Percentiles rank a stretch among this genome's conserved stretches.
Evolutionary conservation across 2,329 filamentous ascomycete genomes (phyloP).

Genomic region (Sporothrix luriei): DNA sequence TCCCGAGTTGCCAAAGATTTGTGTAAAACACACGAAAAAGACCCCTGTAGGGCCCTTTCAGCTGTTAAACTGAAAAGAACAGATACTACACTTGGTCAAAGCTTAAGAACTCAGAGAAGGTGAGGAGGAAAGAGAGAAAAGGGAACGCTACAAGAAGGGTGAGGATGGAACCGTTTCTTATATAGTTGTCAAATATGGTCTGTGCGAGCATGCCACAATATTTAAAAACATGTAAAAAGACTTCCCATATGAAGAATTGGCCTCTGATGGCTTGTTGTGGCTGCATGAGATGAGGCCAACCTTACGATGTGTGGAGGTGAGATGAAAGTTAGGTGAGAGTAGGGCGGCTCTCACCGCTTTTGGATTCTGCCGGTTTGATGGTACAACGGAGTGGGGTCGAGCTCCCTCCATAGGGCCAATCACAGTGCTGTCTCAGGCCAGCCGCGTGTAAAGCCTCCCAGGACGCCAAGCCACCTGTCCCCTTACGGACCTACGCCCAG

Average conservation of each 20-base stretch:
- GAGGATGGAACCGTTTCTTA: neutral
- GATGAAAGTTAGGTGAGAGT: neutral
- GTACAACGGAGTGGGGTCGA: constrained; percentile 21
- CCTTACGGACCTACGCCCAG: constrained; percentile 16
- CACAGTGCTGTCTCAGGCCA: constrained; percentile 8
- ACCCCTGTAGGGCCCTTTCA: constrained; percentile 73
- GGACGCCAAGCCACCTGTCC: constrained; percentile 30
- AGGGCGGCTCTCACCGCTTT: constrained; percentile 25
- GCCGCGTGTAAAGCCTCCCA: constrained; percentile 29
- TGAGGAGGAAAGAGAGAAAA: constrained; percentile 51
- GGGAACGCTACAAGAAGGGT: constrained; percentile 5
- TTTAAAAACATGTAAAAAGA: too few species aligned
- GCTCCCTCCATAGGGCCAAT: constrained; percentile 17
- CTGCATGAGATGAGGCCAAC: constrained; percentile 13
- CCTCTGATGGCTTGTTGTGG: neutral
- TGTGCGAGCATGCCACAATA: constrained; percentile 17
- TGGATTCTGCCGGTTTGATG: constrained; percentile 26
- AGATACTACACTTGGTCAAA: constrained; percentile 95
- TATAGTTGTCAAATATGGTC: constrained; percentile 9
- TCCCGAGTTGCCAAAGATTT: constrained; percentile 65
- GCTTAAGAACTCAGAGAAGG: constrained; percentile 59
- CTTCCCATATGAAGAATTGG: neutral
- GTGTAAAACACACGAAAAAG: constrained; percentile 68
- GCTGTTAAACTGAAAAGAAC: constrained; percentile 97
- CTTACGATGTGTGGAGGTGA: neutral